These are phyloP conservation scores for Pyricularia grisea DNA, from an alignment of 2,329 filamentous ascomycete species.

Conservation along the genomic window DNA sequence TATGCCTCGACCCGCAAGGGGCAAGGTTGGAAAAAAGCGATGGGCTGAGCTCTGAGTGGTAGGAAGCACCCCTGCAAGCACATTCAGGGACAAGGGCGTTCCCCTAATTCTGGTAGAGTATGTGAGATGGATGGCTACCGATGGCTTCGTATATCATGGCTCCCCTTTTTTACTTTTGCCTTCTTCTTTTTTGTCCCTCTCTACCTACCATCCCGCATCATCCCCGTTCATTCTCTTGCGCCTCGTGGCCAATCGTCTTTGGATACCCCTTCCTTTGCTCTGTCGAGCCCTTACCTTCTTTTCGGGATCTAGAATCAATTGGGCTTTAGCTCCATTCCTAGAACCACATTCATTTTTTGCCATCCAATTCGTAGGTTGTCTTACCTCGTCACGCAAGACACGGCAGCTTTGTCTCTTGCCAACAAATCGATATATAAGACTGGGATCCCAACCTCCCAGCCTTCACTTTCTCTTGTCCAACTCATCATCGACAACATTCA, in stretches of 20 bases:
- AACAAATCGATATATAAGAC: conserved; percentile 14
- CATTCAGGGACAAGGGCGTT: not conserved
- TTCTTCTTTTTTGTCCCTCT: not conserved
- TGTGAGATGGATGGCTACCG: conserved; percentile 1
- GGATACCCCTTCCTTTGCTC: conserved; percentile 6
- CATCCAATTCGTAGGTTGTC: not conserved
- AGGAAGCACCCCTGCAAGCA: not conserved
- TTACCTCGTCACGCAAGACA: not conserved
- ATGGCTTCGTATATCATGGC: conserved; percentile 6
- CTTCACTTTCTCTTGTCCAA: conserved; percentile 1
- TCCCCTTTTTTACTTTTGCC: not conserved
- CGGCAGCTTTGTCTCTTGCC: conserved; percentile 10
- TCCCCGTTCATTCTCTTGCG: conserved; percentile 6
- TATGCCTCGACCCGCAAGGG: conserved; percentile 27
- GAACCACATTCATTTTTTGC: not conserved
- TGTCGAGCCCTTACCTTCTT: conserved; percentile 2
- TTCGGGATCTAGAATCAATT: conserved; percentile 3
- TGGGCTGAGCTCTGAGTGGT: conserved; percentile 18
- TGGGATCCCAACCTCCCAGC: not conserved
- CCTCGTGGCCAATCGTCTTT: conserved; percentile 12
- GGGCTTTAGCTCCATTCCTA: not conserved
- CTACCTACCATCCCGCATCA: not conserved
- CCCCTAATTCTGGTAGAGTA: not conserved
- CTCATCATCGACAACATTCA: conserved; percentile 1
- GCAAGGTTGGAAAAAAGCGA: conserved; percentile 15